These are phyloP conservation scores for Penicillium crystallinum DNA, from an alignment of 495 filamentous ascomycete genomes.

Conservation along the genomic window DNA sequence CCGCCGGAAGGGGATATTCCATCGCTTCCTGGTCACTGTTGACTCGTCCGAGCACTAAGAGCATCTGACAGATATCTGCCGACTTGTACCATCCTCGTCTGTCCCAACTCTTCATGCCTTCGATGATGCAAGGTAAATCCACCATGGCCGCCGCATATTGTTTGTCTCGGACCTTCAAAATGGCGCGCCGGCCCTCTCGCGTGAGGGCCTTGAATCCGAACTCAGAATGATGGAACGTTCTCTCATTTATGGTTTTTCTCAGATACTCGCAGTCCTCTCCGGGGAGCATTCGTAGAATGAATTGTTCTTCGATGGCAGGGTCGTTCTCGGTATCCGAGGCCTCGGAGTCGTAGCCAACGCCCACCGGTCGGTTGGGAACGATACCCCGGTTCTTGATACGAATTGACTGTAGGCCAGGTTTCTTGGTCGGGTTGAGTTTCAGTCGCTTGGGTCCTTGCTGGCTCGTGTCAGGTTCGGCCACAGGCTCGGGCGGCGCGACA, in stretches of 20 bases:
- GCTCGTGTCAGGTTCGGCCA: constrained; percentile 22
- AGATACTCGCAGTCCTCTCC: constrained; percentile 82
- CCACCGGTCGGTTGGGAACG: constrained; percentile 56
- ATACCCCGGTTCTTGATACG: constrained; percentile 57
- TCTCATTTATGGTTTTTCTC: constrained; percentile 62
- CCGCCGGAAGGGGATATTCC: constrained; percentile 57
- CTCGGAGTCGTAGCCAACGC: constrained; percentile 96
- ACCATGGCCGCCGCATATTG: constrained; percentile 78
- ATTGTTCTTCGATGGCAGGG: constrained; percentile 79
- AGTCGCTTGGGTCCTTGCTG: constrained; percentile 38
- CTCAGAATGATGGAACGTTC: constrained; percentile 62
- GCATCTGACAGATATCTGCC: constrained; percentile 93
- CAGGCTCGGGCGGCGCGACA: constrained; percentile 5
- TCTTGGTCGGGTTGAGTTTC: constrained; percentile 42
- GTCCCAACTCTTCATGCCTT: constrained; percentile 96
- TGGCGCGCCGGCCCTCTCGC: constrained; percentile 65
- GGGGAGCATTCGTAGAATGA: constrained; percentile 82
- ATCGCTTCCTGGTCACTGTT: constrained; percentile 67
- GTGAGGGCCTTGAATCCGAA: constrained; percentile 76
- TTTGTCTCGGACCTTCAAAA: constrained; percentile 62
- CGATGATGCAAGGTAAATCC: constrained; percentile 85
- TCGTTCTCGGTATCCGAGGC: constrained; percentile 84
- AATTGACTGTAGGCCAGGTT: constrained; percentile 41
- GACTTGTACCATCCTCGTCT: constrained; percentile 87
- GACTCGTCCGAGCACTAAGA: constrained; percentile 71